A percentile compares a stretch with the other conserved stretches of the same genome.
These are phyloP conservation scores for Alternaria hordeiaustralica DNA, from an alignment of 2,329 filamentous ascomycete genomes.

Conservation along the genomic window DNA sequence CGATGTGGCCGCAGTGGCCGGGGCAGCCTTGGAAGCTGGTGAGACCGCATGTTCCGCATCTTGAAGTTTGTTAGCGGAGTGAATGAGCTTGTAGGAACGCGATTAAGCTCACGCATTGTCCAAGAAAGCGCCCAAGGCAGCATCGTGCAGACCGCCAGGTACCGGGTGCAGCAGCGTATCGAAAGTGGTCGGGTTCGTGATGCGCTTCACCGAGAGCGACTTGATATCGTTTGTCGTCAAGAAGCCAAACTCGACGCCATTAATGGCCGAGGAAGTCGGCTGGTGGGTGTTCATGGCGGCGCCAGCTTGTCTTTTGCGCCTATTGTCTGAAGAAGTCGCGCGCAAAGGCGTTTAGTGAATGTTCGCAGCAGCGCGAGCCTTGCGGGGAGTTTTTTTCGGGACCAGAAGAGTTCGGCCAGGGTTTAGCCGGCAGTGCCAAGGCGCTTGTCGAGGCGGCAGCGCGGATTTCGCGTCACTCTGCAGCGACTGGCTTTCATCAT, in stretches of 20 bases:
- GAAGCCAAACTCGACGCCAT: conserved; percentile 88
- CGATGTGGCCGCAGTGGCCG: conserved; percentile 93
- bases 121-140: conserved; percentile 87
- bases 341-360: conserved; percentile 18
- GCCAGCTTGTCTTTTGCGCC: conserved; percentile 18
- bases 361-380: conserved; percentile 17
- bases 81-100: not conserved
- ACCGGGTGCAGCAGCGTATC: conserved; percentile 89
- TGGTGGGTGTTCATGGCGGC: conserved; percentile 61
- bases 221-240: conserved; percentile 83
- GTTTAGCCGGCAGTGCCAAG: conserved; percentile 34
- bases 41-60: conserved; percentile 91
- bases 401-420: conserved; percentile 37
- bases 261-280: conserved; percentile 82
- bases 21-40: conserved; percentile 77
- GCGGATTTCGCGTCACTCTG: conserved; percentile 24
- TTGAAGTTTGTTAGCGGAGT: conserved; percentile 48
- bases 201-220: conserved; percentile 88
- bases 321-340: conserved; percentile 16
- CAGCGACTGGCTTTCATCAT: conserved; percentile 8
- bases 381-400: conserved; percentile 40
- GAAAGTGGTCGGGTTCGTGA: conserved; percentile 93
- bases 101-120: conserved; percentile 72
- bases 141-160: conserved; percentile 89
- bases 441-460: conserved; percentile 7